phyloP scores from a whole-genome alignment of 2,329 filamentous ascomycete genomes.

The Alternaria atra region DNA sequence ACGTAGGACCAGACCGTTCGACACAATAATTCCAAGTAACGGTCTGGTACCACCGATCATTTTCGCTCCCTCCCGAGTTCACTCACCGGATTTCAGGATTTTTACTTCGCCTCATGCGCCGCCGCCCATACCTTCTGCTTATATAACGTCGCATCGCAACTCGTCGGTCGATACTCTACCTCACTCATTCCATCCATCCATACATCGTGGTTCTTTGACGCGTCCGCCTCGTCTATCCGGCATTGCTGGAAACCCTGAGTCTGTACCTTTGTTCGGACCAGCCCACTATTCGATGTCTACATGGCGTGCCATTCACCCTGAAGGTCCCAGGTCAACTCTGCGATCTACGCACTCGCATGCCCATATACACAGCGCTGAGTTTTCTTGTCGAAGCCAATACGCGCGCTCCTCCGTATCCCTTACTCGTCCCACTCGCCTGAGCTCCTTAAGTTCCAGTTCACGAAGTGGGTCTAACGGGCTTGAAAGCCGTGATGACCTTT shows the following conservation, averaged over 20 bases:
- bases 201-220: conserved; percentile 20
- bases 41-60: conserved; percentile 8
- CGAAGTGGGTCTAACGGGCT: conserved; percentile 31
- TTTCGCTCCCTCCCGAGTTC: conserved; percentile 6
- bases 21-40: conserved; percentile 32
- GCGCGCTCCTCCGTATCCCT: conserved; percentile 42
- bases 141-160: conserved; percentile 22
- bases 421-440: conserved; percentile 43
- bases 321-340: conserved; percentile 25
- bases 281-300: conserved; percentile 43
- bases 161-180: conserved; percentile 25
- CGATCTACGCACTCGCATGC: conserved; percentile 32
- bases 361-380: conserved; percentile 25
- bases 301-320: conserved; percentile 45
- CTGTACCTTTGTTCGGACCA: conserved; percentile 36
- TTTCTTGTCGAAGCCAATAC: conserved; percentile 32
- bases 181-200: conserved; percentile 26
- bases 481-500: conserved; percentile 19
- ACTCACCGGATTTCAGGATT: conserved; percentile 33
- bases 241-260: conserved; percentile 25
- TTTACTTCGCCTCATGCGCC: conserved; percentile 42
- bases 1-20: conserved; percentile 26
- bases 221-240: conserved; percentile 32
- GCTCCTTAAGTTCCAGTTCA: conserved; percentile 34
- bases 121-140: conserved; percentile 39